Evolutionary conservation across 139 green algal genomes (phyloP).

Genomic region (Chlorella sp.): DNA sequence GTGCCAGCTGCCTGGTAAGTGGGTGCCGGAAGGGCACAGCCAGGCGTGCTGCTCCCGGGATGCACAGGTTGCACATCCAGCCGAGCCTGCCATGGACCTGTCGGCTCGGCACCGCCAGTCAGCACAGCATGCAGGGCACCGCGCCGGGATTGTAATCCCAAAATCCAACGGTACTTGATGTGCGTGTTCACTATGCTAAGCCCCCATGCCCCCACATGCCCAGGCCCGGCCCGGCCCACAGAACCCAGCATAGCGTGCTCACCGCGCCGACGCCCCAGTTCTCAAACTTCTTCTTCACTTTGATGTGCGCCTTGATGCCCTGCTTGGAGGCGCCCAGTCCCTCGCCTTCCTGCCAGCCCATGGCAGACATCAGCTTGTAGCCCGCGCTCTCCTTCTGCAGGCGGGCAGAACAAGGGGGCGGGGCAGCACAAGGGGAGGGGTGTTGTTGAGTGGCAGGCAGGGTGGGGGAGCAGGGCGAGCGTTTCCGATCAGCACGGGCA

Average conservation of each 20-base stretch:
- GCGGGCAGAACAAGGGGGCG: background rate
- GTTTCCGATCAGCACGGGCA: background rate
- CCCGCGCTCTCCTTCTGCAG: slow-evolving; percentile 74
- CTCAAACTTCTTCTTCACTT: slow-evolving; percentile 89
- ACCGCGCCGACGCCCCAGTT: slow-evolving; percentile 78
- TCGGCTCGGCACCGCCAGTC: too few relatives aligned
- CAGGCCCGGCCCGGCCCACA: background rate
- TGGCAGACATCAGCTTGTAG: slow-evolving; percentile 76
- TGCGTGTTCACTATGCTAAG: background rate
- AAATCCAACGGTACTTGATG: background rate
- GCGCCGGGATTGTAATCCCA: too few relatives aligned
- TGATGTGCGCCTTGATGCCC: slow-evolving; percentile 87
- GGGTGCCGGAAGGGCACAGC: background rate
- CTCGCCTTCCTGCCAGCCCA: slow-evolving; percentile 90
- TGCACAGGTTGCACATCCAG: too few relatives aligned
- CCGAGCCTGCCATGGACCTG: too few relatives aligned
- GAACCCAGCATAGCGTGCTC: background rate
- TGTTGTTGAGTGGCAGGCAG: background rate
- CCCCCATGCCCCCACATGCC: too few relatives aligned
- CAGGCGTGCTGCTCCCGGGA: background rate
- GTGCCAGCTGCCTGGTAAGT: background rate
- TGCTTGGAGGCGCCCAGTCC: slow-evolving; percentile 82
- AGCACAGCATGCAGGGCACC: too few relatives aligned
- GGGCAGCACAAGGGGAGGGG: background rate
- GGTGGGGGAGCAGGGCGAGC: background rate